Evolutionary conservation across 495 filamentous ascomycete genomes (phyloP).

Genomic region (Penicillium fimorum): DNA sequence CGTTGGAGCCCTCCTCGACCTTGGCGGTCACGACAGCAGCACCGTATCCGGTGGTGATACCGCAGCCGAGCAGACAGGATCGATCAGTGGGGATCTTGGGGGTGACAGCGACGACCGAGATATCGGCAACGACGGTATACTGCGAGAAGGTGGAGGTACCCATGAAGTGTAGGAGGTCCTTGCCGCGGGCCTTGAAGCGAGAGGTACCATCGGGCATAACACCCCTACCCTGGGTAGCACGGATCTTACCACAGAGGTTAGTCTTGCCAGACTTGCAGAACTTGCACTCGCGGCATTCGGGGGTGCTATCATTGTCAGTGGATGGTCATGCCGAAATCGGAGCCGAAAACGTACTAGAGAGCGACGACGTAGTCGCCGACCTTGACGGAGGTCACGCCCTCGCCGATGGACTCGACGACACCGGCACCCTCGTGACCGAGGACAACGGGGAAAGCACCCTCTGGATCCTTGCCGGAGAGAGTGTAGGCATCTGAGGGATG

Average conservation of each 20-base stretch:
- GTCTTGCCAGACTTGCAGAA: slow-evolving; percentile 99
- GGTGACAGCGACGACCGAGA: slow-evolving; percentile 93
- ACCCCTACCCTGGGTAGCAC: slow-evolving; percentile 90
- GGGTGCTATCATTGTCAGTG: slow-evolving; percentile 60
- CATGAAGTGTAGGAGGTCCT: slow-evolving; percentile 98
- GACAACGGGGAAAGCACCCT: slow-evolving; percentile 95
- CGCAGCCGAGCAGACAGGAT: slow-evolving; percentile 92
- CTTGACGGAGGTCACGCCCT: slow-evolving; percentile 93
- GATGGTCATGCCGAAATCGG: not conserved
- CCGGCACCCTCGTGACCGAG: slow-evolving; percentile 97
- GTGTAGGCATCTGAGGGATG: slow-evolving; percentile 83
- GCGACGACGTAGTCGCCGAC: slow-evolving; percentile 79
- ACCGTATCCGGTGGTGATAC: slow-evolving; percentile 98
- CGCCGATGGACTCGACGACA: slow-evolving; percentile 93
- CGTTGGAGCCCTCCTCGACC: slow-evolving; percentile 81
- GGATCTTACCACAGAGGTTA: slow-evolving; percentile 99
- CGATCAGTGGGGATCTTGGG: slow-evolving; percentile 91
- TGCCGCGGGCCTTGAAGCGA: slow-evolving; percentile 89
- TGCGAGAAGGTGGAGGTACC: slow-evolving; percentile 97
- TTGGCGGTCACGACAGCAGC: slow-evolving; percentile 90
- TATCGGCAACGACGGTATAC: slow-evolving; percentile 98
- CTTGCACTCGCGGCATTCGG: slow-evolving; percentile 96
- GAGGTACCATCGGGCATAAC: slow-evolving; percentile 98
- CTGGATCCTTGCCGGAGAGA: slow-evolving; percentile 94
- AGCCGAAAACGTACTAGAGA: slow-evolving; percentile 68